Base-by-base conservation (phyloP, 176 grass and related monocot species). In the Juncus inflexus region DNA sequence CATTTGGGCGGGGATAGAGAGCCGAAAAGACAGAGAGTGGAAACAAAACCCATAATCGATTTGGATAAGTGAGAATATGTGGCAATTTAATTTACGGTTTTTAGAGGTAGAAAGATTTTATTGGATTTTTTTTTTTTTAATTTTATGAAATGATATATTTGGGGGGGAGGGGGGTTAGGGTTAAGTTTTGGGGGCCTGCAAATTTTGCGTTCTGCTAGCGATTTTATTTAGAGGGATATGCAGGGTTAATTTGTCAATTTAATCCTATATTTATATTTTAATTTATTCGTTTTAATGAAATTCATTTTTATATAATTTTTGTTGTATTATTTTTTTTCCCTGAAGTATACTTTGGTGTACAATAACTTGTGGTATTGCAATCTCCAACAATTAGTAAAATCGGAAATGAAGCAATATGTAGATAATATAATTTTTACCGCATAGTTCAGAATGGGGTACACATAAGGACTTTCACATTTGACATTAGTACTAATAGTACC, bases 1-100 rank as follows among this genome's bases (percentile, higher is more conserved):
- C 79, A 92, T 45, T 74, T 97, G 63, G 85, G 94, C 3, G 43
- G 19, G 19, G 92, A 97, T 57, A 78, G 83, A 64, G 85, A 86
- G 74, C 80, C 63, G 40, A 97, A 97, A 73, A 70, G 83, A 67
- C 82, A 69, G 35, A 79, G 79, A 3, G 39, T 53, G 0, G 82
- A 81, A 50, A 64, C 77, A 37, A 79, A 67, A 64, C 38, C 52
- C 2, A 61, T 72, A 66, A 56, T 86, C 0, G 84, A 91, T 72
- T 75, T 85, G 85, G 77, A 88, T 43, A 80, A 83, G 57, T 89
- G 69, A 88, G 70, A 6, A 43, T 16, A 38, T 58, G 28, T 2
- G 7, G 64, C n/a, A 42, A 15, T 35, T 50, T 15, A 50, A 3
- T 64, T 67, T 49, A 56, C 6, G 43, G 42, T 4, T 12, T 37